Evolutionary conservation across 306 rosid species (phyloP).

Genomic region (Inga oerstediana): DNA sequence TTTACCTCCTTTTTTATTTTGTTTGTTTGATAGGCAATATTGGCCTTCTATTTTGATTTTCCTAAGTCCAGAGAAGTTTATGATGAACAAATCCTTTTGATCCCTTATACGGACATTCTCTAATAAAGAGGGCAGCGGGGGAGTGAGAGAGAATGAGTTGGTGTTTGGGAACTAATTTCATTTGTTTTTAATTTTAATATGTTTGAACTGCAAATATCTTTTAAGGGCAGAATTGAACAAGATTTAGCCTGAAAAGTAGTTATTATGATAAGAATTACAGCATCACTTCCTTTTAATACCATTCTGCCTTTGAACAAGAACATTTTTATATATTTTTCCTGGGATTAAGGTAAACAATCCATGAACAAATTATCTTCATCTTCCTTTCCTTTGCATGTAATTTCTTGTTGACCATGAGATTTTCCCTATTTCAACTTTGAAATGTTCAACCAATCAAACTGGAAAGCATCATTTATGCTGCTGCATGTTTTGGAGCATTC

Average conservation of each 20-base stretch:
- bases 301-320: background rate
- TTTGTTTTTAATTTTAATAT: background rate
- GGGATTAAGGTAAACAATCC: background rate
- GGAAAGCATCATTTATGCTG: background rate
- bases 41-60: constrained; percentile 29
- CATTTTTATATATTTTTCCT: background rate
- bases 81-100: constrained; percentile 14
- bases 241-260: background rate
- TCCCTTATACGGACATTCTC: constrained; percentile 14
- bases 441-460: constrained; percentile 20
- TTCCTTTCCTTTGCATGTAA: background rate
- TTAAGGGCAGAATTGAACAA: background rate
- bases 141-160: background rate
- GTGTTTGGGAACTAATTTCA: background rate
- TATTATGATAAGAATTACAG: background rate
- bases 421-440: background rate
- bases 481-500: background rate
- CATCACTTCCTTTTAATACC: background rate
- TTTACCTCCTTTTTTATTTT: constrained; percentile 25
- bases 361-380: background rate
- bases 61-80: constrained; percentile 6
- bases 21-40: background rate
- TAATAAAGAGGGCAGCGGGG: background rate
- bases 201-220: background rate
- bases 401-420: background rate